phyloP scores from a whole-genome alignment of 2,329 filamentous ascomycete genomes.

The Ophiosphaerella korrae region DNA sequence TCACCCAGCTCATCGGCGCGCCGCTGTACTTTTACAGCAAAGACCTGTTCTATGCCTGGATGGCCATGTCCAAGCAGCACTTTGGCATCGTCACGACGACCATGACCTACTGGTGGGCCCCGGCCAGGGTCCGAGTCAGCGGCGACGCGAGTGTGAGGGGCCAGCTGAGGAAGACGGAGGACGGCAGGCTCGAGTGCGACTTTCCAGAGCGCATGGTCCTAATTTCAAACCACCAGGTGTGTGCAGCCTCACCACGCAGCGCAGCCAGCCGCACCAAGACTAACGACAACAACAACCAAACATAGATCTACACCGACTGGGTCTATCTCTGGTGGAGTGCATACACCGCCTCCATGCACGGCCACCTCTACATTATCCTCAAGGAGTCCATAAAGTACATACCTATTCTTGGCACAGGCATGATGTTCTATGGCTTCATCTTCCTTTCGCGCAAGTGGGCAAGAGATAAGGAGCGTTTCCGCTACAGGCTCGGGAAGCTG shows the following conservation, averaged over 20 bases:
- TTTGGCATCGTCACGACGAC: constrained; percentile 78
- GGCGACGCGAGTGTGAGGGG: constrained; percentile 79
- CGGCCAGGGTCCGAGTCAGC: constrained; percentile 78
- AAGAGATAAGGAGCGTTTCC: constrained; percentile 74
- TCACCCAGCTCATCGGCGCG: constrained; percentile 73
- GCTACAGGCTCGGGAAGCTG: constrained; percentile 75
- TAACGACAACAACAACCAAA: too few species aligned
- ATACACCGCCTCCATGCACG: constrained; percentile 79
- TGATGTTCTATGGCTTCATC: constrained; percentile 88
- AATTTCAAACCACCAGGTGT: constrained; percentile 80
- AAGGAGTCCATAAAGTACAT: constrained; percentile 86
- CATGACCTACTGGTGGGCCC: constrained; percentile 85
- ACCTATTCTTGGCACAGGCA: constrained; percentile 79
- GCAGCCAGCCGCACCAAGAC: background rate
- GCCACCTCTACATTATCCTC: constrained; percentile 86
- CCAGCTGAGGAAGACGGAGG: constrained; percentile 69
- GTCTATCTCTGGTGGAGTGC: constrained; percentile 92
- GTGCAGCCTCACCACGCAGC: background rate
- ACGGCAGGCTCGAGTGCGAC: constrained; percentile 73
- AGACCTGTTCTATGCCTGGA: constrained; percentile 80
- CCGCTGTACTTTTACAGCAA: constrained; percentile 76
- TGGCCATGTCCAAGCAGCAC: constrained; percentile 82
- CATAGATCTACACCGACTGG: constrained; percentile 82
- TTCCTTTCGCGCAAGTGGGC: constrained; percentile 93
- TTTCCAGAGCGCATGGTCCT: constrained; percentile 83